Conservation (phyloP, 352 stramenopile genomes). For the Phytophthora chlamydospora region DNA sequence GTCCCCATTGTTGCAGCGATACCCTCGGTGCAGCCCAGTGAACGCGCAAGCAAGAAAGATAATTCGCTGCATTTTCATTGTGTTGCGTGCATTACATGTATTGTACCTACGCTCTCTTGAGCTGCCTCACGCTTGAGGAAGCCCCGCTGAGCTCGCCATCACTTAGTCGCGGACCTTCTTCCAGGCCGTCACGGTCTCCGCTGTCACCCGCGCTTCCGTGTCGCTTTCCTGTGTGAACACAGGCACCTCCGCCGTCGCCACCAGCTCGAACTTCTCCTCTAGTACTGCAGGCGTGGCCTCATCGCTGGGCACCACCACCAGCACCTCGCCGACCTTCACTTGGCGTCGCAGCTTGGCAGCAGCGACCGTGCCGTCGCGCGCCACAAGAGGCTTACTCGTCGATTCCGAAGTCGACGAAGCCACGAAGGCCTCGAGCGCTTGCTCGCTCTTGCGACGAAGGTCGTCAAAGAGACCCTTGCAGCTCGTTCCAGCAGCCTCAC, state of each 20-base stretch:
- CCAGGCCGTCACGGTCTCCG: slow-evolving; percentile 58
- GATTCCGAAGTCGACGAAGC: slow-evolving; percentile 35
- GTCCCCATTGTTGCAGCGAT: background rate
- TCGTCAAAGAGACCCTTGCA: slow-evolving; percentile 58
- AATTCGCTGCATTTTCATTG: slow-evolving; percentile 12
- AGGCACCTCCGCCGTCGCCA: slow-evolving; percentile 51
- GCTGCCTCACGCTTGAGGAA: slow-evolving; percentile 2
- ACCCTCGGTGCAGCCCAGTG: background rate
- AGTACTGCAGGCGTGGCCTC: slow-evolving; percentile 39
- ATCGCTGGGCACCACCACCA: slow-evolving; percentile 60
- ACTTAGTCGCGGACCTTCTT: slow-evolving; percentile 41
- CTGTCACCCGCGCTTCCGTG: slow-evolving; percentile 55
- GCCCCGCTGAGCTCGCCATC: background rate
- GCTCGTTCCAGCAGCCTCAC: slow-evolving; percentile 14
- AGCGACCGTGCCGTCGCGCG: slow-evolving; percentile 51
- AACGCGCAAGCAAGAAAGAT: slow-evolving; percentile 1
- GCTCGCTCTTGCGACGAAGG: slow-evolving; percentile 64
- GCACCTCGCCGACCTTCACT: slow-evolving; percentile 53
- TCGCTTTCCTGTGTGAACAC: slow-evolving; percentile 57
- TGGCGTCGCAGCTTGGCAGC: slow-evolving; percentile 57
- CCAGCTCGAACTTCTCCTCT: slow-evolving; percentile 46
- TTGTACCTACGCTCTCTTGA: background rate
- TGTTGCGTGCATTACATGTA: slow-evolving; percentile 11
- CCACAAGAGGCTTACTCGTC: slow-evolving; percentile 25
- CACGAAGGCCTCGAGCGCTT: slow-evolving; percentile 63